Percentiles rank a stretch among this genome's conserved stretches.
These are phyloP conservation scores for Crithidia fasciculata DNA, from an alignment of 208 protist species.

Conservation along the genomic window DNA sequence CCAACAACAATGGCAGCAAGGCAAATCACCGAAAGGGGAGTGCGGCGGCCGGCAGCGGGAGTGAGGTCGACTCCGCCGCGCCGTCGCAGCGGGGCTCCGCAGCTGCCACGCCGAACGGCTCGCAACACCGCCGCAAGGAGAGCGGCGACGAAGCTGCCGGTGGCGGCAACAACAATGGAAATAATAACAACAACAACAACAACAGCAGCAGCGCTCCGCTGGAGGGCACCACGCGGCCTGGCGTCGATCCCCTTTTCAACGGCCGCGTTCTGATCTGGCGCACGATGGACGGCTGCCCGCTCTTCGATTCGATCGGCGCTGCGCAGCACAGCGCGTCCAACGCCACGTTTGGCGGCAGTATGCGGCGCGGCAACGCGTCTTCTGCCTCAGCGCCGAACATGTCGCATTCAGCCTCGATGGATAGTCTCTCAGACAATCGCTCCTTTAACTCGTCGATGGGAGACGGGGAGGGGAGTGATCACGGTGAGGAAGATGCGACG, in stretches of 20 bases:
- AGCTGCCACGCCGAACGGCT: background rate
- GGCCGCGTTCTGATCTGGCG: constrained; percentile 42
- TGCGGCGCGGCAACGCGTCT: background rate
- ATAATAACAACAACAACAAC: constrained; percentile 17
- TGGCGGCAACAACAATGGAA: background rate
- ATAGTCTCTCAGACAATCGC: constrained; percentile 11
- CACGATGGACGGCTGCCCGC: constrained; percentile 35
- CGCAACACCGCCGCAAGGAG: background rate
- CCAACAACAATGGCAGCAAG: constrained; percentile 1
- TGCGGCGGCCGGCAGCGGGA: background rate
- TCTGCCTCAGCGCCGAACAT: background rate
- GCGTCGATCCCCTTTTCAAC: constrained; percentile 31
- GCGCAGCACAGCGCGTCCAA: background rate
- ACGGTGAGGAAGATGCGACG: background rate
- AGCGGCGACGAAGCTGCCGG: background rate
- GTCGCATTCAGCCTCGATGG: background rate
- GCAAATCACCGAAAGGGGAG: no score
- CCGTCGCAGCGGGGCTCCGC: background rate
- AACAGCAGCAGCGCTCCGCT: constrained; percentile 6
- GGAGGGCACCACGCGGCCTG: constrained; percentile 6
- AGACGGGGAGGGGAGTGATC: constrained; percentile 1
- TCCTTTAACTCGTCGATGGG: background rate
- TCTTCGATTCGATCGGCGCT: constrained; percentile 28
- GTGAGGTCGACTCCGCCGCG: background rate
- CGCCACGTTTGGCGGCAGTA: background rate